Conservation (phyloP, 768 basidiomycete species). For the Panellus pusillus region DNA sequence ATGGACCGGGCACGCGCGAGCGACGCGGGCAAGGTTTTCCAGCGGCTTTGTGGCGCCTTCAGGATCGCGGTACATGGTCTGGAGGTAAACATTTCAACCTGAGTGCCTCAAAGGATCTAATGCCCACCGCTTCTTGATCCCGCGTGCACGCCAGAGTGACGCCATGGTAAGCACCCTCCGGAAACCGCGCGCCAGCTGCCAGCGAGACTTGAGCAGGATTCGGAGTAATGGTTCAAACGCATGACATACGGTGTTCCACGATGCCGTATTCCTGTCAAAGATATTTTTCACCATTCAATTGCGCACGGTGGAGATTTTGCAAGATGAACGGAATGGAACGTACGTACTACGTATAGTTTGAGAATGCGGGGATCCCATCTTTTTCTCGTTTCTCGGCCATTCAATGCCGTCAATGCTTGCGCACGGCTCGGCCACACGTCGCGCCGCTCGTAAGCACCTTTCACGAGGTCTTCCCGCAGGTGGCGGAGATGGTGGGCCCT, state of each 20-base stretch:
- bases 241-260: constrained; percentile 34
- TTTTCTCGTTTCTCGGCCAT: constrained; percentile 31
- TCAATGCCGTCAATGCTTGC: constrained; percentile 40
- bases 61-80: constrained; percentile 66
- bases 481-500: constrained; percentile 41
- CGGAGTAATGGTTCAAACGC: neutral
- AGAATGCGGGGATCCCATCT: constrained; percentile 59
- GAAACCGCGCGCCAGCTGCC: constrained; percentile 15
- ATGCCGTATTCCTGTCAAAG: constrained; percentile 46
- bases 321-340: constrained; percentile 21
- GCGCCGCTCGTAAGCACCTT: constrained; percentile 47
- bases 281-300: neutral
- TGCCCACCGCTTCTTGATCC: constrained; percentile 60
- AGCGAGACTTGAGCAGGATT: neutral
- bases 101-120: neutral
- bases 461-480: constrained; percentile 44
- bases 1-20: constrained; percentile 46
- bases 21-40: constrained; percentile 41
- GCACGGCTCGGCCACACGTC: constrained; percentile 53
- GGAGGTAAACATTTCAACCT: neutral
- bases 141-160: constrained; percentile 58
- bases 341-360: constrained; percentile 53
- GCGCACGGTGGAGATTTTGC: neutral
- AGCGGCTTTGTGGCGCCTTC: constrained; percentile 58
- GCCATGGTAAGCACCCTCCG: constrained; percentile 34